phyloP scores from a whole-genome alignment of 495 filamentous ascomycete species.

The Filosporella fistucella region DNA sequence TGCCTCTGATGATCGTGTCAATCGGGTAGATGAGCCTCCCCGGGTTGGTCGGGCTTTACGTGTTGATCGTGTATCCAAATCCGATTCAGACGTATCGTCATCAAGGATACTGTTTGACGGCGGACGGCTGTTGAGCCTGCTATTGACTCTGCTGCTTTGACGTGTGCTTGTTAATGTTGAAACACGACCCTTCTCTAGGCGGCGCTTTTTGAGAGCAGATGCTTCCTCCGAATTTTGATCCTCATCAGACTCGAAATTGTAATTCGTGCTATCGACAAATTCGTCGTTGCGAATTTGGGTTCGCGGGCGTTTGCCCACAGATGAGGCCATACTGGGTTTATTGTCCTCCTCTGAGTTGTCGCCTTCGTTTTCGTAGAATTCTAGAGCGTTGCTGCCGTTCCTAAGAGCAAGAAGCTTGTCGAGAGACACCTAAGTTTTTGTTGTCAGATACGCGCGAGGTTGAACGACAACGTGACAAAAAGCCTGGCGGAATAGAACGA shows the following conservation, averaged over 20 bases:
- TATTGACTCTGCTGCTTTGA: slow-evolving; percentile 10
- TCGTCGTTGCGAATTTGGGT: slow-evolving; percentile 1
- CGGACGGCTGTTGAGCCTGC: slow-evolving; percentile 8
- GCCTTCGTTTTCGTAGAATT: slow-evolving; percentile 19
- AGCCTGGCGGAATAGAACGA: not conserved
- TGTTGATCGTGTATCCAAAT: slow-evolving; percentile 2
- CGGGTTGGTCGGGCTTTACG: not conserved
- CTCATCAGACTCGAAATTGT: slow-evolving; percentile 12
- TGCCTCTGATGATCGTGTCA: slow-evolving; percentile 9
- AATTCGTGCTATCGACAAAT: slow-evolving; percentile 10
- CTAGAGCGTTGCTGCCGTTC: slow-evolving; percentile 25
- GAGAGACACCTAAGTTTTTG: slow-evolving; percentile 11
- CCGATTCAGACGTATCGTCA: slow-evolving; percentile 9
- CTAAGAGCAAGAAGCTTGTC: slow-evolving; percentile 13
- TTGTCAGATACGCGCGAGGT: too few relatives aligned
- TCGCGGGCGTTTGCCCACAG: slow-evolving; percentile 15
- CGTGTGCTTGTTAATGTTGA: slow-evolving; percentile 5
- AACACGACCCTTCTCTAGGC: slow-evolving; percentile 14
- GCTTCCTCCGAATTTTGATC: slow-evolving; percentile 9
- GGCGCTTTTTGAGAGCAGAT: slow-evolving; percentile 11
- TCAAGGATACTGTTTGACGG: not conserved
- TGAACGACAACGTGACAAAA: not conserved
- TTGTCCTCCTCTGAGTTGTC: slow-evolving; percentile 9
- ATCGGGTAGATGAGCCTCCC: slow-evolving; percentile 5
- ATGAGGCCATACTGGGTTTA: not conserved